Base-by-base conservation (phyloP, 306 rosid genomes). In the Cicer yamashitae region DNA sequence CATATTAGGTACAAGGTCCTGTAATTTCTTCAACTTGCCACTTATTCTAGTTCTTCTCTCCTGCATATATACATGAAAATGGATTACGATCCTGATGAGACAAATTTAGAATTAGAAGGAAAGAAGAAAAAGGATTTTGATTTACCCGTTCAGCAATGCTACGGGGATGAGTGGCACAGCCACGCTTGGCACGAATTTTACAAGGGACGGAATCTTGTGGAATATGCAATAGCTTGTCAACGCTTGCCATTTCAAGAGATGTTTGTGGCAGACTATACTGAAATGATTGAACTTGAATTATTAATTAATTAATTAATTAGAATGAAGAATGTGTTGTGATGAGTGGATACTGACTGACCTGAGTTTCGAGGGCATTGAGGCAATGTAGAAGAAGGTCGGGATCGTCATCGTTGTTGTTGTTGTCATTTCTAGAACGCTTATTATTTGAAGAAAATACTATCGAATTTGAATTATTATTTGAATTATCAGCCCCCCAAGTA, bases 181-280 rank as follows among this genome's bases (percentile, higher is more conserved):
- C 99, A 80, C 99, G 96, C 85, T 94, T 94, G 2, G 99, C 99
- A 46, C 99, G 97, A 46, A 94, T 94, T 86, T 94, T 94, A 75
- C 98, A 92, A 14, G 99, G 96, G 50, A 92, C 96, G 12, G 97
- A 92, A 66, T 94, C 96, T 81, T 92, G 88, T 6, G 99, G 99
- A 67, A 94, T 92, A 15, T 90, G 91, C 54, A 94, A 79, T 13
- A 94, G 82, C 75, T 87, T 90, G 61, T 94, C 97, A 43, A 88
- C 87, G 0, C 89, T 73, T 43, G 90, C 93, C 93, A 94, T 89
- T 77, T 94, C 99, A 5, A 94, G 79, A 74, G 84, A 76, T 13
- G 99, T 89, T 77, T 91, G 97, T 7, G 99, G 96, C 64, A 92
- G 79, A 83, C 96, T 92, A 82, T 85, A 92, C 96, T 94, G 93